Evolutionary conservation across 2,329 filamentous ascomycete genomes (phyloP), one percentile per base, ranked within the genome.

Genomic region (Onygenales sp.): DNA sequence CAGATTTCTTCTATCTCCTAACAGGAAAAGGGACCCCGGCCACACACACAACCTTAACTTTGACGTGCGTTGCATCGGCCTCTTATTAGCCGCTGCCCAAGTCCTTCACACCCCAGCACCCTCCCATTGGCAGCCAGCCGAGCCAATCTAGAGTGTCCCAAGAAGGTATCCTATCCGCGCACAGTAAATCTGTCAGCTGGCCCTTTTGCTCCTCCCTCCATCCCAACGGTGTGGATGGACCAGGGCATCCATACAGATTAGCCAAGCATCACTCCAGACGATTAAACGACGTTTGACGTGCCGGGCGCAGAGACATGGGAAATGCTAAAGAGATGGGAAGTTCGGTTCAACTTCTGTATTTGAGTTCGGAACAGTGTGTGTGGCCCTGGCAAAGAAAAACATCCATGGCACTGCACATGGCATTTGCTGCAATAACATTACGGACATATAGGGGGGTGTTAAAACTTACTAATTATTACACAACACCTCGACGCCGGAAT

Each of bases 381-480:
- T 45, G 43, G 43, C 27, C 9, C 27, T 13, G 27, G 21, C 13
- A 11, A n/a, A 31, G 6, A 32, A 11, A 32, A n/a, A 3, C 17
- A 47, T 37, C 45, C 45, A 32, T 47, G 43, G 4, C 27, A 7
- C 11, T 21, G 27, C 45, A 47, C 45, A 47, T 47, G 45, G 45
- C 45, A 3, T 47, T 47, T 47, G n/a, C 45, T 47, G 45, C 32
- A 47, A 47, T 47, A 47, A n/a, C n/a, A 47, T 47, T 32, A 47
- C 45, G n/a, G 13, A 47, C 32, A 47, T 47, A 47, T 47, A 45
- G 6, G 6, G 17, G 31, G 7, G 8, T 2, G 7, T 7, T 37
- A 37, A 37, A 37, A 17, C 17, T 17, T 37, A 37, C 34, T 8
- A 8, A 8, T n/a, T 39, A 39, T 9, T 39, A 39, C 9, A n/a